A percentile compares a stretch with the other conserved stretches of the same genome.
These are phyloP conservation scores for Elymus sibiricus DNA, from an alignment of 176 grass and related monocot species.

Conservation along the genomic window DNA sequence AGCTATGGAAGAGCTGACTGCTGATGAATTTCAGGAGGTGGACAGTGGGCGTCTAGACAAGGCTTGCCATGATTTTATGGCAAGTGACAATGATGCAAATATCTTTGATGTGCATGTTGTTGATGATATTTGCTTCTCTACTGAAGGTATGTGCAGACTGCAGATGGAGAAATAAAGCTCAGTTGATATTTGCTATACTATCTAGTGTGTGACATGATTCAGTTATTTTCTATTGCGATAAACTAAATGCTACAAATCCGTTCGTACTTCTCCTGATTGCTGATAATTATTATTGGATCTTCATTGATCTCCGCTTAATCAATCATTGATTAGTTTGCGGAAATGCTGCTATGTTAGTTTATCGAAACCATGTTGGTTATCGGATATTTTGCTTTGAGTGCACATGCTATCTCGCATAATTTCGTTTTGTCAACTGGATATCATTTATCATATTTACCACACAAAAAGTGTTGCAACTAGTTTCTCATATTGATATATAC, in stretches of 20 bases:
- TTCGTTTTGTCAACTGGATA: background rate
- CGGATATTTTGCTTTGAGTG: background rate
- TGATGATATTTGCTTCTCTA: conserved; percentile 43
- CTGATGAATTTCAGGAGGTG: conserved; percentile 28
- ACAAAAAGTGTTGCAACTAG: background rate
- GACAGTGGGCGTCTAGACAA: conserved; percentile 17
- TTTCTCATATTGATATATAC: background rate
- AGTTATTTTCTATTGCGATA: background rate
- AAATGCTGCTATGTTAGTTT: background rate
- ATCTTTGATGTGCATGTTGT: conserved; percentile 86
- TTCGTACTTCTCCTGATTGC: background rate
- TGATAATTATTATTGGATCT: background rate
- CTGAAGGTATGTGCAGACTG: conserved; percentile 27
- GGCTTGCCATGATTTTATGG: conserved; percentile 11
- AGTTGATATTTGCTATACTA: background rate
- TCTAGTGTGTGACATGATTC: background rate
- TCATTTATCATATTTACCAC: background rate
- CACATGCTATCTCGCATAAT: background rate
- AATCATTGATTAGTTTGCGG: background rate
- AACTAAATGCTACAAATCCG: background rate
- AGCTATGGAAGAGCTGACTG: conserved; percentile 20
- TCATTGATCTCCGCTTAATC: background rate
- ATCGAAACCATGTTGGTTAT: background rate
- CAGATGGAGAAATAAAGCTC: background rate
- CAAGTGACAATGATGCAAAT: conserved; percentile 46